Evolutionary conservation across 257 asterid genomes (phyloP).

Genomic region (Plantago ovata): DNA sequence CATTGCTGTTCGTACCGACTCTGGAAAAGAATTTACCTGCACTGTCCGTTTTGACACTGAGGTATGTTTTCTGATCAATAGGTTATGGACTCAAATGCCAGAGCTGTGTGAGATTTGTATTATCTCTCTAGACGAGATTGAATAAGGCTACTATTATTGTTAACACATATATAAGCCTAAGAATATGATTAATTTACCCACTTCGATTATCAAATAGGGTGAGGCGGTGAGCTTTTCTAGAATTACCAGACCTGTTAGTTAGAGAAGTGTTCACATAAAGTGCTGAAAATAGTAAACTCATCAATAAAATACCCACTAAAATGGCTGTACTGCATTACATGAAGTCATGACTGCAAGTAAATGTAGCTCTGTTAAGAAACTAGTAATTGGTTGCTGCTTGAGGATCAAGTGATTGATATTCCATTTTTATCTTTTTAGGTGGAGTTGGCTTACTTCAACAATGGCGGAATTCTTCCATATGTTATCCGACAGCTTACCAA

Average conservation of each 20-base stretch:
- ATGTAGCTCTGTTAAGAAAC: too few species aligned
- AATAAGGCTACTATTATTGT: too few species aligned
- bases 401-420: slow-evolving; percentile 19
- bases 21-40: slow-evolving; percentile 84
- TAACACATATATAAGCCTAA: too few species aligned
- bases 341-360: too few species aligned
- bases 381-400: not conserved
- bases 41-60: slow-evolving; percentile 83
- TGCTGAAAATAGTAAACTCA: too few species aligned
- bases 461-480: slow-evolving; percentile 86
- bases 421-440: slow-evolving; percentile 32
- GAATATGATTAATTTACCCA: too few species aligned
- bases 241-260: not conserved
- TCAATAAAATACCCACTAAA: too few species aligned
- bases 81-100: not conserved
- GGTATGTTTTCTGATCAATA: slow-evolving; percentile 35
- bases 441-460: slow-evolving; percentile 72
- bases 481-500: slow-evolving; percentile 68
- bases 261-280: too few species aligned
- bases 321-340: too few species aligned
- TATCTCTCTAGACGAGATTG: not conserved
- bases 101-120: not conserved
- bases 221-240: not conserved
- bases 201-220: not conserved
- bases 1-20: slow-evolving; percentile 58